Evolutionary conservation across 2,329 filamentous ascomycete genomes (phyloP).

Genomic region (Paraconiothyrium brasiliense): DNA sequence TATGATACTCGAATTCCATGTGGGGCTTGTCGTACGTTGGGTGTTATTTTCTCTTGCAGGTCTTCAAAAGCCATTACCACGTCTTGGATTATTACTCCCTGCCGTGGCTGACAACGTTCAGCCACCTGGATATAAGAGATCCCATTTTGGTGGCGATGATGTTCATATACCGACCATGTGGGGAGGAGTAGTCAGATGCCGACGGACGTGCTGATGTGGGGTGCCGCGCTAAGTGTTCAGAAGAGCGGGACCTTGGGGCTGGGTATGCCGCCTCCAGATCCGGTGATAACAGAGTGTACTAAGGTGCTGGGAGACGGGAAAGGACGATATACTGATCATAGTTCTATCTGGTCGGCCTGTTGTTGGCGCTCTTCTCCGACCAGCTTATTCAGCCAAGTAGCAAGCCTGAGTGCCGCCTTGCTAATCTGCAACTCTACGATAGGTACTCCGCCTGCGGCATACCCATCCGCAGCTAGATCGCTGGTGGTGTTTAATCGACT

Average conservation of each 20-base stretch:
- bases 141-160: slow-evolving; percentile 14
- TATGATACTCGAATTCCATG: slow-evolving; percentile 15
- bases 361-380: slow-evolving; percentile 28
- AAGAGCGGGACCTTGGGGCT: slow-evolving; percentile 8
- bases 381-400: slow-evolving; percentile 51
- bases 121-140: background rate
- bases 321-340: background rate
- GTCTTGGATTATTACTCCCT: background rate
- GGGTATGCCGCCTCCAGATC: background rate
- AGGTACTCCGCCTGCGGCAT: slow-evolving; percentile 49
- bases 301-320: background rate
- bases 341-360: slow-evolving; percentile 15
- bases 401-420: slow-evolving; percentile 52
- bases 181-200: slow-evolving; percentile 27
- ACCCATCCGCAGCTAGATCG: slow-evolving; percentile 49
- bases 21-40: slow-evolving; percentile 36
- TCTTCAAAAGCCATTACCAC: slow-evolving; percentile 42
- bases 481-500: slow-evolving; percentile 39
- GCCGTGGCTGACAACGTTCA: background rate
- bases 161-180: slow-evolving; percentile 30
- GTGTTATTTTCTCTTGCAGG: slow-evolving; percentile 44
- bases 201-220: slow-evolving; percentile 34
- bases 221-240: slow-evolving; percentile 28
- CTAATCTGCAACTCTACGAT: slow-evolving; percentile 54
- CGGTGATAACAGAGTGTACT: too few relatives aligned